Evolutionary conservation across 371 early-diverging fungal species (phyloP), one percentile per base, ranked within the genome.

Genomic region (Mortierella sp.): DNA sequence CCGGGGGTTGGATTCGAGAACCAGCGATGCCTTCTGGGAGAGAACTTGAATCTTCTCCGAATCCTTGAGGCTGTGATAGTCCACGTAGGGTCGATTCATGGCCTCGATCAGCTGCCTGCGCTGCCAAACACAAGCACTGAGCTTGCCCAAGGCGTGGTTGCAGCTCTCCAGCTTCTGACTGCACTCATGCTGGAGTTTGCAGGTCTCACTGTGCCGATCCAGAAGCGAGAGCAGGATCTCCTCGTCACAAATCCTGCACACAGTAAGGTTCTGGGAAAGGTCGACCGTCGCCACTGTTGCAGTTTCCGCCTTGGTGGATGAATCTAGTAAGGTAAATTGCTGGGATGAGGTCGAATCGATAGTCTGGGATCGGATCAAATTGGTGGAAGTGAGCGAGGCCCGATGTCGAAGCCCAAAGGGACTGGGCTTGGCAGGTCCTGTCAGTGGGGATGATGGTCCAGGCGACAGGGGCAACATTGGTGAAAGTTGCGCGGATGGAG

Each of bases 51-150:
- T 68, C 55, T 79, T 77, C 22, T 85, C 82, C 2, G 79, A 74
- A 26, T 85, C 85, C 58, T 74, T 77, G 19, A 85, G 45, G 40
- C 73, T 81, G 69, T 85, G 76, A 37, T 85, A 80, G 43, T 85
- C 85, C 58, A 80, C 52, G n/a, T 85, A 81, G 19, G 85, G 81
- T 69, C 83, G 83, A 63, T 79, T 78, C 73, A 72, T 71, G n/a
- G 79, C 79, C 40, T 73, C 72, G 13, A 83, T 83, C 52, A 70
- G 16, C 48, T 78, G 70, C n/a, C 72, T 41, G 9, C 84, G 79
- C 50, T 83, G 84, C 64, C 65, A 76, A 16, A 78, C 84, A 70
- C 84, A 83, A 5, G 66, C 52, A 34, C 84, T 73, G 11, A 83
- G 75, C 66, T 83, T 83, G 39, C 70, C 73, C 3, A 83, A 64